Evolutionary conservation across 345 rosid genomes (phyloP), one percentile per base, ranked within the genome.

Genomic region (Eucalyptus globulus): DNA sequence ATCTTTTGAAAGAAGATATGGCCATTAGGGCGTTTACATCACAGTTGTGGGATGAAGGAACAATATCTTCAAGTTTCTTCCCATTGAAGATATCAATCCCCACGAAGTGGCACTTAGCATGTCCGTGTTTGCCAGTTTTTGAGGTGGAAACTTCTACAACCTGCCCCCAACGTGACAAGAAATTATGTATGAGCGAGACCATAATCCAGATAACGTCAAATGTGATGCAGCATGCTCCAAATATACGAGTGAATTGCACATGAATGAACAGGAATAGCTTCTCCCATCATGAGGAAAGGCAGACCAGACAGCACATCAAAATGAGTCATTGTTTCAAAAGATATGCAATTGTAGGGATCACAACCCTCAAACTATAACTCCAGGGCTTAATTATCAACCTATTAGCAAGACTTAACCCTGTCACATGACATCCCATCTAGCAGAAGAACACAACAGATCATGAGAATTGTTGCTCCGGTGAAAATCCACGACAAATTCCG

Each of bases 81-180:
- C 95, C 97, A 89, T 86, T 96, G 90, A 95, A 95, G 29, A 94
- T 95, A 90, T 95, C 98, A 90, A 95, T 95, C 65, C 86, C 98
- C 27, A 95, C 98, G 87, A 95, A 95, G 95, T 95, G 96, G 90
- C 96, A 95, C 92, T 95, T 95, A 5, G 97, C 97, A 88, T 95
- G 97, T 76, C 97, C 97, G 54, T 96, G 97, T 91, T 96, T 96
- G 60, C 97, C 96, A 2, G 97, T 96, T 93, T 96, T 96, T 40
- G 96, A 94, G 87, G 97, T 95, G 44, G 97, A 95, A 87, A 95
- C 97, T 90, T 95, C 97, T 44, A 94, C 96, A 89, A 95, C 96
- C 97, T 95, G 94, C 87, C 88, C 85, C 62, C 80, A 24, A 88
- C 87, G 19, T 26, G 21, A 27, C 12, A 88, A 88, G 86, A 31